Conservation (phyloP, 2,329 filamentous ascomycete genomes). For the Xylaria sp. region DNA sequence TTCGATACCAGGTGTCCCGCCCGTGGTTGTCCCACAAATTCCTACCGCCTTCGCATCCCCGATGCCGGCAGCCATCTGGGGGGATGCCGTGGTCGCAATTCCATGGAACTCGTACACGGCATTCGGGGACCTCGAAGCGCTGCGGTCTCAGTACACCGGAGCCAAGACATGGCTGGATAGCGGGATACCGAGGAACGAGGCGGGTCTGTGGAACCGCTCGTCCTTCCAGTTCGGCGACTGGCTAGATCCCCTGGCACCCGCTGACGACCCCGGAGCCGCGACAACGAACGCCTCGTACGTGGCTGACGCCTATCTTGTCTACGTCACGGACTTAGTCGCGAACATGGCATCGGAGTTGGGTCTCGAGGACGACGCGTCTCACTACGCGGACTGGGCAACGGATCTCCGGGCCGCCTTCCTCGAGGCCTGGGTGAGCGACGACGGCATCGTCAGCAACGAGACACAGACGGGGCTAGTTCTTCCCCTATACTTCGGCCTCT, state of each 20-base stretch:
- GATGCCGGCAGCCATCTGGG: slow-evolving; percentile 44
- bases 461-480: slow-evolving; percentile 47
- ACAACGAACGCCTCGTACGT: slow-evolving; percentile 46
- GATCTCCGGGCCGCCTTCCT: slow-evolving; percentile 35
- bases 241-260: slow-evolving; percentile 51
- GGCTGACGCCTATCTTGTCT: slow-evolving; percentile 51
- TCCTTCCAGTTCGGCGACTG: slow-evolving; percentile 49
- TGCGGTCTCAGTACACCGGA: slow-evolving; percentile 44
- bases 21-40: slow-evolving; percentile 36
- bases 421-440: slow-evolving; percentile 34
- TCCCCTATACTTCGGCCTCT: slow-evolving; percentile 43
- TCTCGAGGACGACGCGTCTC: slow-evolving; percentile 28
- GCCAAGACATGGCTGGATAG: slow-evolving; percentile 45
- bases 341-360: slow-evolving; percentile 40
- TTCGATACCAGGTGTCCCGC: slow-evolving; percentile 26
- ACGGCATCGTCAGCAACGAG: slow-evolving; percentile 38
- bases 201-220: slow-evolving; percentile 45
- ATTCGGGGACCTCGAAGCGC: slow-evolving; percentile 41
- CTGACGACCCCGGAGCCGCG: slow-evolving; percentile 42
- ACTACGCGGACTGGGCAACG: slow-evolving; percentile 27
- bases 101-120: slow-evolving; percentile 46
- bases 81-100: slow-evolving; percentile 45
- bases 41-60: slow-evolving; percentile 26
- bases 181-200: slow-evolving; percentile 38
- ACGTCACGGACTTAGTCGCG: slow-evolving; percentile 43